A percentile compares a stretch with the other conserved stretches of the same genome.
Evolutionary conservation across 2,329 filamentous ascomycete genomes (phyloP).

Genomic region (Trichoderma atroviride): DNA sequence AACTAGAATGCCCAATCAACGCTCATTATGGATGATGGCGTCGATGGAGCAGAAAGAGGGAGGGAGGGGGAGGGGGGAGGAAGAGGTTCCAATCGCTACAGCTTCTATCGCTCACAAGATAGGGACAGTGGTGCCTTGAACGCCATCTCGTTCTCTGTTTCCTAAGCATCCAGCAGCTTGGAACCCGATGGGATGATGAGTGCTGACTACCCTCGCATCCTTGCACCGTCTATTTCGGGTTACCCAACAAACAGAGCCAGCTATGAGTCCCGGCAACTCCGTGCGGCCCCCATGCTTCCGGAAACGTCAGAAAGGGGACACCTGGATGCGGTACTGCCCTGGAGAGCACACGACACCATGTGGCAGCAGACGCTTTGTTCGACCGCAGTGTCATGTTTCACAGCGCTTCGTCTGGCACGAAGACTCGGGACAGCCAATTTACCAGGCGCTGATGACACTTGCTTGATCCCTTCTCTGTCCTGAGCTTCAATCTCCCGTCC

Average conservation of each 20-base stretch:
- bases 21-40: not conserved
- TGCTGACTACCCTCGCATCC: constrained; percentile 9
- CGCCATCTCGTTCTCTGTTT: not conserved
- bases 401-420: constrained; percentile 14
- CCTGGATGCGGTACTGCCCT: not conserved
- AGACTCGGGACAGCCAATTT: constrained; percentile 10
- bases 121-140: not conserved
- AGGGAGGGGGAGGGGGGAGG: not conserved
- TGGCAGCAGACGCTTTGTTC: constrained; percentile 9
- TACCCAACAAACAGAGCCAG: constrained; percentile 3
- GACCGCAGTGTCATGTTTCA: constrained; percentile 14
- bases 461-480: constrained; percentile 24
- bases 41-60: not conserved
- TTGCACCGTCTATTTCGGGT: not conserved
- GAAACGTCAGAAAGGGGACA: constrained; percentile 15
- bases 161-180: constrained; percentile 4
- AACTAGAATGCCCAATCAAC: constrained; percentile 8
- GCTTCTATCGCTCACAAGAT: not conserved
- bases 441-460: constrained; percentile 9
- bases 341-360: constrained; percentile 25
- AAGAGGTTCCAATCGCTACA: not conserved
- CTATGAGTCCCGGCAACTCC: constrained; percentile 27
- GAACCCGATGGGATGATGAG: constrained; percentile 9
- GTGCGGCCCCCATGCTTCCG: constrained; percentile 24
- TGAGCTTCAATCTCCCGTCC: constrained; percentile 18